A percentile compares a stretch with the other conserved stretches of the same genome.
These are phyloP conservation scores for Cytospora mali DNA, from an alignment of 2,329 filamentous ascomycete genomes.

Conservation along the genomic window DNA sequence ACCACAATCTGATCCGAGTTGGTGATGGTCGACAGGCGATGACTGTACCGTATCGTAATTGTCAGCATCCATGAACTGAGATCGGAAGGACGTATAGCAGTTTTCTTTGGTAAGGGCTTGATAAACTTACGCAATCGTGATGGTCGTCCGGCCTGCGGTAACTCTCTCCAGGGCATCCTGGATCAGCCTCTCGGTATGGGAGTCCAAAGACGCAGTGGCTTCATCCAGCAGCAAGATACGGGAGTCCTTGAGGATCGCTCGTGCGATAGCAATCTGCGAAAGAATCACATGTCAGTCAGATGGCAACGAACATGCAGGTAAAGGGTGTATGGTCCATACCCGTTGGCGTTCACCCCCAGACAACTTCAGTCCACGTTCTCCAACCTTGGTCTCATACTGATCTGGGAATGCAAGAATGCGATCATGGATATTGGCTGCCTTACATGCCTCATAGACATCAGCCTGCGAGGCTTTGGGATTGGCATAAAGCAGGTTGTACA, in stretches of 20 bases:
- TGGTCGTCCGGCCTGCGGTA: slow-evolving; percentile 50
- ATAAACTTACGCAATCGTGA: slow-evolving; percentile 50
- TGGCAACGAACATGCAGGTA: not conserved
- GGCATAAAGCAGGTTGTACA: slow-evolving; percentile 94
- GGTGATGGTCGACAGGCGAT: slow-evolving; percentile 60
- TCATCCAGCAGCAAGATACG: slow-evolving; percentile 92
- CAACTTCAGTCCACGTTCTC: slow-evolving; percentile 82
- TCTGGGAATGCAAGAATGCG: slow-evolving; percentile 89
- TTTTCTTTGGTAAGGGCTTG: not conserved
- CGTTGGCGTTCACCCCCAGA: slow-evolving; percentile 93
- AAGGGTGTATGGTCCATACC: slow-evolving; percentile 37
- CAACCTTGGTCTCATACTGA: slow-evolving; percentile 85
- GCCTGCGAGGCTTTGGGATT: slow-evolving; percentile 80
- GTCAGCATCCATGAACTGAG: not conserved
- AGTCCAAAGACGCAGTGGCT: slow-evolving; percentile 88
- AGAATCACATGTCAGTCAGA: not conserved
- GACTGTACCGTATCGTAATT: slow-evolving; percentile 37
- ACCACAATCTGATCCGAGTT: slow-evolving; percentile 59
- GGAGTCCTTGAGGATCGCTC: slow-evolving; percentile 89
- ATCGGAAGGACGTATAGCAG: not conserved
- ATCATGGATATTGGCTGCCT: slow-evolving; percentile 88
- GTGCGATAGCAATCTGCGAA: slow-evolving; percentile 72
- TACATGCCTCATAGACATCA: slow-evolving; percentile 79
- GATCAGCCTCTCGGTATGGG: slow-evolving; percentile 90
- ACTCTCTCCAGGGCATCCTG: slow-evolving; percentile 56